Conservation (phyloP, 495 filamentous ascomycete species). For the Aspergillus kassunensis region DNA sequence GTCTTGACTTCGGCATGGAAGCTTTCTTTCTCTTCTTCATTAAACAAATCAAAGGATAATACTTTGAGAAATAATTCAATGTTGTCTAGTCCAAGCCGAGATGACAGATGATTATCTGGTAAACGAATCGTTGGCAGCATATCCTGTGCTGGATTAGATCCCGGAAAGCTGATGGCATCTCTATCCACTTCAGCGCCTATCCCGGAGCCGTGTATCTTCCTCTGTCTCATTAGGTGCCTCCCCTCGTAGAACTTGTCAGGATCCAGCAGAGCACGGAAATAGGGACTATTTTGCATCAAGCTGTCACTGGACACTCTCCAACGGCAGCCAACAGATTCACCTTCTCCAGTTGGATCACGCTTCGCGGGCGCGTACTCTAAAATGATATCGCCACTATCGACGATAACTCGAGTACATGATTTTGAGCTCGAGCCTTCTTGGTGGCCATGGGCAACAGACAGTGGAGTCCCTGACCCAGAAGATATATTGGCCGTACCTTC, state of each 20-base stretch:
- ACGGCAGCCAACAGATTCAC: constrained; percentile 7
- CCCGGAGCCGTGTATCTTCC: constrained; percentile 1
- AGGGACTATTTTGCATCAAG: constrained; percentile 35
- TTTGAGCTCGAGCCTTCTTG: background rate
- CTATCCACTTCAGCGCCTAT: background rate
- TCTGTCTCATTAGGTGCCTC: constrained; percentile 29
- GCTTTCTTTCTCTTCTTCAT: constrained; percentile 13
- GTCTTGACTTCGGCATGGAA: constrained; percentile 26
- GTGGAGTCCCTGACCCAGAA: background rate
- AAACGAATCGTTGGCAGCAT: constrained; percentile 29
- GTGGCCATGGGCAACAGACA: background rate
- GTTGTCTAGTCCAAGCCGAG: constrained; percentile 29
- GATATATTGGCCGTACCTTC: background rate
- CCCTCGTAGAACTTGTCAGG: constrained; percentile 48
- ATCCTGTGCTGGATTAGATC: background rate
- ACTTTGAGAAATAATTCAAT: constrained; percentile 38
- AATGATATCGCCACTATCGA: constrained; percentile 32
- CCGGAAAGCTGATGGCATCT: background rate
- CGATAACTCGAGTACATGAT: constrained; percentile 18
- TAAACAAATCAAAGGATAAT: constrained; percentile 26
- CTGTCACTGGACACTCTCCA: constrained; percentile 37
- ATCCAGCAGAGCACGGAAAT: constrained; percentile 45
- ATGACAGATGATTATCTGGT: constrained; percentile 19
- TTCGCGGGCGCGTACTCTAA: constrained; percentile 29
- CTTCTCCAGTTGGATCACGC: background rate